Conservation (phyloP, 2,329 filamentous ascomycete species). For the Orbilia quercus region DNA sequence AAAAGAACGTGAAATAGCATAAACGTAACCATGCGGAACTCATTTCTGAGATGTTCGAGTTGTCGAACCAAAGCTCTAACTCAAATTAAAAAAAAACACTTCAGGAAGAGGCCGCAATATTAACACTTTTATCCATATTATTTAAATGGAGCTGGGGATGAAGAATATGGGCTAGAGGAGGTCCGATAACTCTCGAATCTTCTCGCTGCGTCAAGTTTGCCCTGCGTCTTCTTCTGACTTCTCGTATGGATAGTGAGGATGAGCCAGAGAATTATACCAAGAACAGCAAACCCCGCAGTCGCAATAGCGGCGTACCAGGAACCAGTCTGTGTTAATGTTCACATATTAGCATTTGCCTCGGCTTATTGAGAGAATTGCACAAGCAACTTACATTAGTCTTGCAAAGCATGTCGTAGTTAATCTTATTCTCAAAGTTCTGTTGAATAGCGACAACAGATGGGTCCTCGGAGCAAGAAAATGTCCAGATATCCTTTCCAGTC, state of each 20-base stretch:
- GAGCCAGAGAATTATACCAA: constrained; percentile 46
- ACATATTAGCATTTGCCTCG: neutral
- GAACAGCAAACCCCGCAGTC: constrained; percentile 37
- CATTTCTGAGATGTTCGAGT: no score
- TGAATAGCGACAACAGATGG: constrained; percentile 43
- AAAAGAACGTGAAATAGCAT: no score
- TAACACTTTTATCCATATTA: neutral
- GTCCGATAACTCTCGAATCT: constrained; percentile 29
- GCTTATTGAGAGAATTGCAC: neutral
- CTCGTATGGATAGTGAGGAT: constrained; percentile 26
- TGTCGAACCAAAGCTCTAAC: no score
- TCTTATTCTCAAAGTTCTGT: constrained; percentile 33
- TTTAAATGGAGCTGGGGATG: neutral
- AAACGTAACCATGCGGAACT: no score
- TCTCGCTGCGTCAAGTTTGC: constrained; percentile 28
- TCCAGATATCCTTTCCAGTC: constrained; percentile 47
- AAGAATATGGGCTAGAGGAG: constrained; percentile 25
- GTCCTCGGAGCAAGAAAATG: constrained; percentile 41
- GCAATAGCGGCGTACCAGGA: constrained; percentile 38
- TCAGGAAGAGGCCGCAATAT: neutral
- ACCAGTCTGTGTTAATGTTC: constrained; percentile 20
- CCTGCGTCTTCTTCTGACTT: constrained; percentile 31
- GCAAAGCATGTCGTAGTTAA: constrained; percentile 45
- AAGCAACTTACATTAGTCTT: constrained; percentile 34
- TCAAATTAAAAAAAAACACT: no score